Conservation (phyloP, 2,329 filamentous ascomycete genomes). For the Helminthosporium solani region DNA sequence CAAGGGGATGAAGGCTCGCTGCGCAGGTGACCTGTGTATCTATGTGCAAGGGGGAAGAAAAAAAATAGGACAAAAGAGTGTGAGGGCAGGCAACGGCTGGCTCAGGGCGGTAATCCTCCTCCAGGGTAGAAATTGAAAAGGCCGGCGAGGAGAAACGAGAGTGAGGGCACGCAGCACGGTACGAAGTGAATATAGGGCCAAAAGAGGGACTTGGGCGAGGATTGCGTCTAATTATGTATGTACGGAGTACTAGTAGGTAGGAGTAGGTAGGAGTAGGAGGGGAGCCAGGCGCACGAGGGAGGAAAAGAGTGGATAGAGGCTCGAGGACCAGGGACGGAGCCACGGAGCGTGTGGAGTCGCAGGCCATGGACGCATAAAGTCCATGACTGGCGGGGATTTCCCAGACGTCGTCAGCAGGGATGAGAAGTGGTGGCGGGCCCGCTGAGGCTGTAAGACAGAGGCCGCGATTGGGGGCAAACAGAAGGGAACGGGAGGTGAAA, state of each 20-base stretch:
- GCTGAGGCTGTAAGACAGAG: not conserved
- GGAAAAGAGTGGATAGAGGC: not conserved
- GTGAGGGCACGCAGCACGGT: constrained; percentile 19
- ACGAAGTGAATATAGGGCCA: constrained; percentile 26
- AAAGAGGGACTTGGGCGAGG: constrained; percentile 36
- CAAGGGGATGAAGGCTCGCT: constrained; percentile 28
- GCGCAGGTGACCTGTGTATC: constrained; percentile 31
- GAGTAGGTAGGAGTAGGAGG: constrained; percentile 4
- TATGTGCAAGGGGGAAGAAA: too few relatives aligned
- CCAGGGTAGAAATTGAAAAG: constrained; percentile 35
- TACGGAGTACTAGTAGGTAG: too few relatives aligned
- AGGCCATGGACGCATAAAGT: constrained; percentile 3
- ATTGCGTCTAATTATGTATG: too few relatives aligned
- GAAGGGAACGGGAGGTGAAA: constrained; percentile 8
- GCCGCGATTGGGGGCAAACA: constrained; percentile 1
- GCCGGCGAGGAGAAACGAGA: constrained; percentile 22
- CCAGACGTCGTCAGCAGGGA: constrained; percentile 1
- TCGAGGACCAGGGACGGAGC: not conserved
- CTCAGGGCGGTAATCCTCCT: constrained; percentile 19
- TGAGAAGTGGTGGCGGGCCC: not conserved
- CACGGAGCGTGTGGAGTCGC: constrained; percentile 7
- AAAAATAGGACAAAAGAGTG: constrained; percentile 25
- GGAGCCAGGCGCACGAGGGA: not conserved
- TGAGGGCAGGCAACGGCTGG: constrained; percentile 23
- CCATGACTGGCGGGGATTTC: constrained; percentile 3